Evolutionary conservation across 768 basidiomycete genomes (phyloP), one percentile per base, ranked within the genome.

Genomic region (Rhodosporidiobolus sp.): DNA sequence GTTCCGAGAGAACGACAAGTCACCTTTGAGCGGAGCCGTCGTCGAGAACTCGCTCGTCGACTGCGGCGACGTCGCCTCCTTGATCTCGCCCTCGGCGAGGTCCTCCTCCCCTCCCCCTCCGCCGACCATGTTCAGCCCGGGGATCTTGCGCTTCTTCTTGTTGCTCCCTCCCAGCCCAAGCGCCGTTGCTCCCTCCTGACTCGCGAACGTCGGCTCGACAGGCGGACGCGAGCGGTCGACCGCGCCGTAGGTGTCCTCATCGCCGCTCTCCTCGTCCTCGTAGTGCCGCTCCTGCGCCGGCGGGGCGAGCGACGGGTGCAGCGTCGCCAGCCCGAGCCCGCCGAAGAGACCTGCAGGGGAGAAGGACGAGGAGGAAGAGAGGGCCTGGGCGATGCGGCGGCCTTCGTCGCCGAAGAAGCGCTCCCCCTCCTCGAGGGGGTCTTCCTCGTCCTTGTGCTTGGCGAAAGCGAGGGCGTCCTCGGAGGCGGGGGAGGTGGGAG

Each of bases 131-230:
- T 43, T 62, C 14, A 75, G 20, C 9, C 74, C 74, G 3, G 76
- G 76, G 3, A 77, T 68, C 70, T 77, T 77, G 34, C 76, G 72
- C 65, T 77, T 77, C 76, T 74, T 77, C 72, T 77, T 77, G 63
- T 67, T 77, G 54, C 65, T 69, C 32, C 46, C 70, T 22, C 73
- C 76, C 3, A 32, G 7, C 8, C 60, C 63, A 32, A 65, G 65
- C 26, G 63, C 61, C 4, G 59, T 68, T 11, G 66, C 71, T 19
- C 49, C 50, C 17, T 28, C 34, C 52, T 67, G 67, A 14, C 62
- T 72, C n/a, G 34, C 56, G 4, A 14, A 4, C 4, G 66, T 34
- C 26, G 71, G 65, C 46, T 72, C 71, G 62, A 72, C 71, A 5
- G 71, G 71, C 14, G 71, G 71, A 8, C 65, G 58, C 10, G 56